Percentiles rank a stretch among this genome's conserved stretches.
phyloP scores from a whole-genome alignment of 1,139 yeast genomes.

The Citeromyces hawaiiensis region DNA sequence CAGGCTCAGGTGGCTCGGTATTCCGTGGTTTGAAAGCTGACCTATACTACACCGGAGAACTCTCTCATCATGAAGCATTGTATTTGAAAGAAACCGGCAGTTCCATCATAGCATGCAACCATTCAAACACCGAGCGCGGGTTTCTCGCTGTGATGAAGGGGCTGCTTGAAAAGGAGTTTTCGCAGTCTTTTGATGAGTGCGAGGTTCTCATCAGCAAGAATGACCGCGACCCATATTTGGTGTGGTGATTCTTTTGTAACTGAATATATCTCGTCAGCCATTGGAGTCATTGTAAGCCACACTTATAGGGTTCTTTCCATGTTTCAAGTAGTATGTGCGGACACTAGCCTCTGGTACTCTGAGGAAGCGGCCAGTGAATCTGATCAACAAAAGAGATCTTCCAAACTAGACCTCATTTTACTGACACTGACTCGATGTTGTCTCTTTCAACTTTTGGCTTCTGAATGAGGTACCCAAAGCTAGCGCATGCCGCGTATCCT shows the following conservation, averaged over 20 bases:
- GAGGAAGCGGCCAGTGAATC: no score
- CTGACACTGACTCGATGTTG: no score
- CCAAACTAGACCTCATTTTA: no score
- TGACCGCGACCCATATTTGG: neutral
- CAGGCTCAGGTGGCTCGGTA: conserved; percentile 83
- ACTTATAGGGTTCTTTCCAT: no score
- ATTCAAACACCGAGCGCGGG: conserved; percentile 87
- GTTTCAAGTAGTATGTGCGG: no score
- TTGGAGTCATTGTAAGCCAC: no score
- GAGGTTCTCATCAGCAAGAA: neutral
- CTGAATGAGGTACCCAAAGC: no score
- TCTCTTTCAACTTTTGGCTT: no score
- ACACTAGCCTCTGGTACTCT: no score
- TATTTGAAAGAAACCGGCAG: conserved; percentile 60
- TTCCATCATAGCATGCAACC: conserved; percentile 69
- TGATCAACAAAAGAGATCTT: no score
- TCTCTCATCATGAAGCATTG: conserved; percentile 86
- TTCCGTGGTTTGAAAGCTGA: conserved; percentile 59
- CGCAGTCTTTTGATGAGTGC: neutral
- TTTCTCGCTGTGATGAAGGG: conserved; percentile 41
- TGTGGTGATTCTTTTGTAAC: neutral
- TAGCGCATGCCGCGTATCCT: no score
- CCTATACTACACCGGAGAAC: conserved; percentile 78
- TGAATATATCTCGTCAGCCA: no score
- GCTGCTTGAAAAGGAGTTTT: conserved; percentile 32